Conservation (phyloP, 2,329 filamentous ascomycete species). For the Drechslerella stenobrocha region DNA sequence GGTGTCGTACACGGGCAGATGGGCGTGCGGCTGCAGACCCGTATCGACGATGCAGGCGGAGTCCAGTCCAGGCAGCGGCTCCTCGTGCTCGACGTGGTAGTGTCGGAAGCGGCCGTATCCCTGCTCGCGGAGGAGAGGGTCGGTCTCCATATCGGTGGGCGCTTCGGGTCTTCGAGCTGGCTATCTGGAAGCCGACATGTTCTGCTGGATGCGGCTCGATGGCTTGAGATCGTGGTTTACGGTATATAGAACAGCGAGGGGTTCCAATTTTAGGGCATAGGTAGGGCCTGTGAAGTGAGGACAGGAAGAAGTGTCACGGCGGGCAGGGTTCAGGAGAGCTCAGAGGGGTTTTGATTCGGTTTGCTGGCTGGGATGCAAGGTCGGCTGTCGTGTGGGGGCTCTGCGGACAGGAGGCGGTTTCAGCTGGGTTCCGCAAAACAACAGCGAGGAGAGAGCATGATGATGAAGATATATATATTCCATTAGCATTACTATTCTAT, state of each 20-base stretch:
- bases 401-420: not conserved
- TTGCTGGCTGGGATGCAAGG: conserved; percentile 5
- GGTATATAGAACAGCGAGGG: no score
- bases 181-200: no score
- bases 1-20: conserved; percentile 73
- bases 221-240: no score
- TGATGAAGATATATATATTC: not conserved
- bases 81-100: conserved; percentile 22
- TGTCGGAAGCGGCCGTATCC: conserved; percentile 38
- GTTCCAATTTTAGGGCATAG: no score
- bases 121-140: conserved; percentile 22
- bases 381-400: not conserved
- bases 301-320: conserved; percentile 14
- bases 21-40: conserved; percentile 62
- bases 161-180: no score
- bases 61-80: conserved; percentile 9
- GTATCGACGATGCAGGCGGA: not conserved
- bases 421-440: not conserved
- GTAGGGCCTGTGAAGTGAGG: conserved; percentile 14
- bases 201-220: no score
- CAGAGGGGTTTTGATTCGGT: no score
- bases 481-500: not conserved
- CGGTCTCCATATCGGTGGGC: conserved; percentile 13
- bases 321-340: conserved; percentile 15
- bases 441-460: not conserved